phyloP scores from a whole-genome alignment of 202 grass and related monocot species.

The Hordeum pubiflorum region DNA sequence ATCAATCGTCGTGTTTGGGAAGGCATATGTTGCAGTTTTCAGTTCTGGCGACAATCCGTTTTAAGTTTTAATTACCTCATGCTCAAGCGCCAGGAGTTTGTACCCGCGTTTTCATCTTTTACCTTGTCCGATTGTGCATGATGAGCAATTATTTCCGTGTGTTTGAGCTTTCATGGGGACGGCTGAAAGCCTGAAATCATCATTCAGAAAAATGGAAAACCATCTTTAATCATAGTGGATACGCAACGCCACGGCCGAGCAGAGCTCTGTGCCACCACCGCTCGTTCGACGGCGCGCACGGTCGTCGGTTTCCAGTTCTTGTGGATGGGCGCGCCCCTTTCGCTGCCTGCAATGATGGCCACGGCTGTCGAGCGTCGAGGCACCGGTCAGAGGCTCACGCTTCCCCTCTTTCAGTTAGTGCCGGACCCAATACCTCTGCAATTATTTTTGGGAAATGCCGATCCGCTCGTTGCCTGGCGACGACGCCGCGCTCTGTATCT shows the following conservation, averaged over 20 bases:
- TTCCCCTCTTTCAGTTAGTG: constrained; percentile 6
- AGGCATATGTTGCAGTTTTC: not conserved
- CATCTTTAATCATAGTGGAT: not conserved
- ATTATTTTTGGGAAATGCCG: not conserved
- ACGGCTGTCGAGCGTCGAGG: not conserved
- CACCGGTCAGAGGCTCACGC: not conserved
- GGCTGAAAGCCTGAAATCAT: too few species aligned
- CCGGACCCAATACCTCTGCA: constrained; percentile 28
- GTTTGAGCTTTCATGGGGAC: too few species aligned
- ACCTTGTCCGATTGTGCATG: too few species aligned
- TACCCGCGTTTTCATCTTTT: too few species aligned
- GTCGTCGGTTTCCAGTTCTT: constrained; percentile 1
- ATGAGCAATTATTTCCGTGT: too few species aligned
- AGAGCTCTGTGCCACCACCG: not conserved
- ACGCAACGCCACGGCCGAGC: not conserved
- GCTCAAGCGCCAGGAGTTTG: not conserved
- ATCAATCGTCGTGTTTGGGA: not conserved
- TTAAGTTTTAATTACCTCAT: not conserved
- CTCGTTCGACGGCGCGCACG: not conserved
- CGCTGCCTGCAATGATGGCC: not conserved
- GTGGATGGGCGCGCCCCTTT: not conserved
- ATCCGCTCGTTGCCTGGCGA: not conserved
- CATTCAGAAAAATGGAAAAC: not conserved
- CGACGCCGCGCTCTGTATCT: too few species aligned
- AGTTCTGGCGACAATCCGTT: not conserved